These are phyloP conservation scores for Byssochlamys sp. DNA, from an alignment of 2,329 filamentous ascomycete species.

Conservation along the genomic window DNA sequence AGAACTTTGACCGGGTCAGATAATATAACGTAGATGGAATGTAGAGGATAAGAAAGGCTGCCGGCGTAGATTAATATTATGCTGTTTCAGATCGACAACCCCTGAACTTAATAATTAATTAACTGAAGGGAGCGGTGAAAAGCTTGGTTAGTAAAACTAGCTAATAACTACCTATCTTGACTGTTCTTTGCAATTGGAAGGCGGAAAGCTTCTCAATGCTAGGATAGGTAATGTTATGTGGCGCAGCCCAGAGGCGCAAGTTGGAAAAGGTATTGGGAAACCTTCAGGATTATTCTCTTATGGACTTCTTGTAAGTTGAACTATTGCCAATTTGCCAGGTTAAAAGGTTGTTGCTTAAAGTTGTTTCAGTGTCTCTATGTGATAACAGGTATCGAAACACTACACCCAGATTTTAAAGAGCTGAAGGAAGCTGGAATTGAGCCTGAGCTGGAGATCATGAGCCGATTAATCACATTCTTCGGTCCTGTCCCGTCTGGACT, in stretches of 20 bases:
- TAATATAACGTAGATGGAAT: no score
- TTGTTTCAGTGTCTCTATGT: slow-evolving; percentile 14
- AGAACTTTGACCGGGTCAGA: no score
- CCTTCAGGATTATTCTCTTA: slow-evolving; percentile 8
- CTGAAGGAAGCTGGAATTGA: slow-evolving; percentile 13
- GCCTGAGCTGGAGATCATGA: slow-evolving; percentile 18
- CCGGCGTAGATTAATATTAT: no score
- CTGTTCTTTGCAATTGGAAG: slow-evolving; percentile 6
- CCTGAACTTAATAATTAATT: no score
- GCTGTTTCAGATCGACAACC: no score
- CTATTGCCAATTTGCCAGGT: neutral
- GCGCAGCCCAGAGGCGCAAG: slow-evolving; percentile 10
- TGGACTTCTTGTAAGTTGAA: slow-evolving; percentile 7
- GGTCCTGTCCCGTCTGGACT: slow-evolving; percentile 17
- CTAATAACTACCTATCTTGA: slow-evolving; percentile 2
- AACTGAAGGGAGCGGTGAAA: neutral
- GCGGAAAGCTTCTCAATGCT: slow-evolving; percentile 4
- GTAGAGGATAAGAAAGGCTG: no score
- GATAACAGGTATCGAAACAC: slow-evolving; percentile 15
- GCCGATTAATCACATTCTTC: slow-evolving; percentile 17
- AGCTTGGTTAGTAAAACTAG: slow-evolving; percentile 2
- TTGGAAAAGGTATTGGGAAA: slow-evolving; percentile 3
- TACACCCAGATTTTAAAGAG: slow-evolving; percentile 16
- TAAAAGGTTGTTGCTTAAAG: neutral
- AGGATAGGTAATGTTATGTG: slow-evolving; percentile 9